Evolutionary conservation across 1,284 basidiomycete species (phyloP).

Genomic region (Microbotryum silenes-acaulis): DNA sequence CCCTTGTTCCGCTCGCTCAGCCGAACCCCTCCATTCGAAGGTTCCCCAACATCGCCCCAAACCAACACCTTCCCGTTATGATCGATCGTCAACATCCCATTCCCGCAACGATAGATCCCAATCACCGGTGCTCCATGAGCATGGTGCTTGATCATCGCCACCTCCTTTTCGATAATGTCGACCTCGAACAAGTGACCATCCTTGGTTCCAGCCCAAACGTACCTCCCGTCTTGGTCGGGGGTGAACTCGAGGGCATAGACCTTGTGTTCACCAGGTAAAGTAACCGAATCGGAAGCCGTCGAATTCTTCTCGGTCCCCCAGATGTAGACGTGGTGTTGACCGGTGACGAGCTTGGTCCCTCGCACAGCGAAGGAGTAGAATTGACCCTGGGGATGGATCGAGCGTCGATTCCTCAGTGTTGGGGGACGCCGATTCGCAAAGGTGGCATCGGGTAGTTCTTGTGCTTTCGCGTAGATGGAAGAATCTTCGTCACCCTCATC

Average conservation of each 20-base stretch:
- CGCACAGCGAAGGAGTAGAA: conserved; percentile 28
- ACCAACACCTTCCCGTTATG: conserved; percentile 72
- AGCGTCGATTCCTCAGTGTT: conserved; percentile 38
- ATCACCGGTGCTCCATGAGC: conserved; percentile 61
- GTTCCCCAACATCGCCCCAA: conserved; percentile 41
- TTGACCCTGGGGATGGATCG: conserved; percentile 10
- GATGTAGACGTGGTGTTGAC: conserved; percentile 25
- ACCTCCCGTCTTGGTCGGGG: conserved; percentile 43
- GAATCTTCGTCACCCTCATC: conserved; percentile 26
- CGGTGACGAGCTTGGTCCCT: conserved; percentile 29
- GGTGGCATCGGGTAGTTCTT: conserved; percentile 70
- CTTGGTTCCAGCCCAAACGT: conserved; percentile 78
- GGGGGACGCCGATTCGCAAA: conserved; percentile 74
- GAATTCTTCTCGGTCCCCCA: conserved; percentile 46
- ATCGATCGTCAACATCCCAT: conserved; percentile 68
- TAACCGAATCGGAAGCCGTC: conserved; percentile 40
- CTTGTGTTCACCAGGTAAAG: conserved; percentile 46
- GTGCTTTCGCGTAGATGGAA: conserved; percentile 34
- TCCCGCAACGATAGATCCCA: conserved; percentile 61
- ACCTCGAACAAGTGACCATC: conserved; percentile 78
- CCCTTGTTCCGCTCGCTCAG: conserved; percentile 49
- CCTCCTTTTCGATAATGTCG: conserved; percentile 55
- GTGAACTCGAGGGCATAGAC: conserved; percentile 66
- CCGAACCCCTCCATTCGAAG: conserved; percentile 43
- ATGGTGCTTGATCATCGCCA: conserved; percentile 53